Percentiles rank a stretch among this genome's conserved stretches.
Conservation (phyloP, 1,139 yeast species). For the Pichiaceae sp. region DNA sequence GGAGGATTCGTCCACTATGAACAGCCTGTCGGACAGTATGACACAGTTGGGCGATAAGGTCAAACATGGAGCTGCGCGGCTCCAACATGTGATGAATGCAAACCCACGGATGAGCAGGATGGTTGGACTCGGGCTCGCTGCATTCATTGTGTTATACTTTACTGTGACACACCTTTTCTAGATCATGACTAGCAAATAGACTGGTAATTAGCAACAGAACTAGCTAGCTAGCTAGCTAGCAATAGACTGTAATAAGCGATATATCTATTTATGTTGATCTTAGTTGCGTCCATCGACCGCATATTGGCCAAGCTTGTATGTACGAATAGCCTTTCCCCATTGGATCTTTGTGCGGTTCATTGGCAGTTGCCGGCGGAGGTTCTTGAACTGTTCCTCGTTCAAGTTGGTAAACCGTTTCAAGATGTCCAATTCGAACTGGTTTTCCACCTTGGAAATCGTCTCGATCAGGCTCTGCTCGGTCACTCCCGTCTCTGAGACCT, state of each 20-base stretch:
- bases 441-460: constrained; percentile 53
- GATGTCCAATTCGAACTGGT: constrained; percentile 48
- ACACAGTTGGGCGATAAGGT: constrained; percentile 52
- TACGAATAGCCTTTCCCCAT: constrained; percentile 93
- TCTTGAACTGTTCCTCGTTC: constrained; percentile 76
- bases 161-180: constrained; percentile 1
- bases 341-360: constrained; percentile 85
- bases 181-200: too few species aligned
- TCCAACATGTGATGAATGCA: constrained; percentile 49
- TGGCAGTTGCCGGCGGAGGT: constrained; percentile 83
- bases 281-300: constrained; percentile 38
- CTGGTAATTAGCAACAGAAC: too few species aligned
- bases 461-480: constrained; percentile 30
- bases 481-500: constrained; percentile 9
- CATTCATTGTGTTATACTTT: constrained; percentile 57
- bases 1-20: constrained; percentile 47
- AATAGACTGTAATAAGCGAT: not conserved
- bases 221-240: not conserved
- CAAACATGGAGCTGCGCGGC: constrained; percentile 56
- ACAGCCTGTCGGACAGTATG: constrained; percentile 51
- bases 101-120: constrained; percentile 52
- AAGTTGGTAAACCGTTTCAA: constrained; percentile 60
- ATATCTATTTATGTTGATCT: not conserved
- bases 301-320: constrained; percentile 82
- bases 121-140: constrained; percentile 49